phyloP scores from a whole-genome alignment of 2,329 filamentous ascomycete species.

The Claviceps arundinis region DNA sequence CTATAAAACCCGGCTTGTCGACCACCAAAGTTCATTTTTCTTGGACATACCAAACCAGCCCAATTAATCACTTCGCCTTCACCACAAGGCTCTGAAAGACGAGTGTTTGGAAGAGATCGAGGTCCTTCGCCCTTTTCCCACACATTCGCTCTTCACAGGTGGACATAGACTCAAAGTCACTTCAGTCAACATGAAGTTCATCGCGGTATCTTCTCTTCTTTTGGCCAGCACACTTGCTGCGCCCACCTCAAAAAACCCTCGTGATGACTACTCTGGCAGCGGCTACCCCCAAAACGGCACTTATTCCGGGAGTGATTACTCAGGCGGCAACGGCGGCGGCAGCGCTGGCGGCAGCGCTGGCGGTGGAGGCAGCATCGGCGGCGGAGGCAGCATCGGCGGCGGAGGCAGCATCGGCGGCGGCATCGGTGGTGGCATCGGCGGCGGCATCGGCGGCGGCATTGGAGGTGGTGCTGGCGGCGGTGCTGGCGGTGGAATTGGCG shows the following conservation, averaged over 20 bases:
- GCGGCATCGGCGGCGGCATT: no score
- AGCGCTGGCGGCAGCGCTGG: not conserved
- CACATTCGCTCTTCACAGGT: not conserved
- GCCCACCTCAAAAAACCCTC: conserved; percentile 3
- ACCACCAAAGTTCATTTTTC: not conserved
- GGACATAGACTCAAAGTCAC: not conserved
- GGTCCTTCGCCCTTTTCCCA: not conserved
- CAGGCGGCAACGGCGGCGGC: not conserved
- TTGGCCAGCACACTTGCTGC: conserved; percentile 9
- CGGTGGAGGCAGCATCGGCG: not conserved
- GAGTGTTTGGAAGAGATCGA: not conserved
- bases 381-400: no score
- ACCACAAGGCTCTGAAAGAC: not conserved
- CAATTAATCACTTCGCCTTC: not conserved
- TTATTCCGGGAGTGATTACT: not conserved
- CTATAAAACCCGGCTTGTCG: not conserved
- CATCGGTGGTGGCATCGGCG: not conserved
- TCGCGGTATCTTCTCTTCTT: conserved; percentile 7
- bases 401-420: not conserved
- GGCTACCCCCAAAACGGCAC: not conserved
- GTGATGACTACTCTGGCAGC: not conserved
- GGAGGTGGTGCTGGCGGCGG: not conserved
- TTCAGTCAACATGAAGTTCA: conserved; percentile 8
- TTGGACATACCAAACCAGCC: not conserved
- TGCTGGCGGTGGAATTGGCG: not conserved